Evolutionary conservation across 768 basidiomycete genomes (phyloP).

Genomic region (Multifurca ochricompacta): DNA sequence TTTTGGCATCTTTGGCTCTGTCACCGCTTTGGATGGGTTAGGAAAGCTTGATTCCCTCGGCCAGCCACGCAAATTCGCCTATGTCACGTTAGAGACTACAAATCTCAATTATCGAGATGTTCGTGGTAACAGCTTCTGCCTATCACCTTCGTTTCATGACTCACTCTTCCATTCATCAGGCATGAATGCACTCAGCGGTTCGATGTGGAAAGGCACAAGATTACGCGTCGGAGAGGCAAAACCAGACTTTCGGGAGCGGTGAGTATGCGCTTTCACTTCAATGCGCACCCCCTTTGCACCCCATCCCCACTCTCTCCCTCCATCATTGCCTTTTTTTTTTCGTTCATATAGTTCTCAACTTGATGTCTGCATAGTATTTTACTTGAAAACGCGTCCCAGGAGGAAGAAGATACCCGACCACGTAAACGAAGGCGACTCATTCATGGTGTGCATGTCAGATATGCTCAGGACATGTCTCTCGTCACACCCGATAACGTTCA

Average conservation of each 20-base stretch:
- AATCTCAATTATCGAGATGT: slow-evolving; percentile 59
- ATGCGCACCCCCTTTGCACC: slow-evolving; percentile 16
- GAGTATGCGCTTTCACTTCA: slow-evolving; percentile 17
- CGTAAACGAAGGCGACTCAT: slow-evolving; percentile 37
- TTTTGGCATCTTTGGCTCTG: slow-evolving; percentile 58
- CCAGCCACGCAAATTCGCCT: slow-evolving; percentile 62
- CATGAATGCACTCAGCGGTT: slow-evolving; percentile 67
- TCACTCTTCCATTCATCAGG: slow-evolving; percentile 33
- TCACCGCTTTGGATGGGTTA: slow-evolving; percentile 63
- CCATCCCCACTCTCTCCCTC: too few species aligned
- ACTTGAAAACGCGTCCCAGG: slow-evolving; percentile 29
- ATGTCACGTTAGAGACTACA: slow-evolving; percentile 63
- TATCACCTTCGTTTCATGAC: neutral
- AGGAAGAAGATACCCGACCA: slow-evolving; percentile 29
- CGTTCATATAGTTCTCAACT: too few species aligned
- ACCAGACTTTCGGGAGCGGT: slow-evolving; percentile 64
- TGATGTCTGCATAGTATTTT: slow-evolving; percentile 29
- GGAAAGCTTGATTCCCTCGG: slow-evolving; percentile 58
- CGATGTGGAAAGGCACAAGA: slow-evolving; percentile 84
- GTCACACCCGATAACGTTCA: slow-evolving; percentile 51
- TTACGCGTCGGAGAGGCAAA: slow-evolving; percentile 79
- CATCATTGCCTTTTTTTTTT: too few species aligned
- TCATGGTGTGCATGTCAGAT: slow-evolving; percentile 32
- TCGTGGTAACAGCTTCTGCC: slow-evolving; percentile 22
- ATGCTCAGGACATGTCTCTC: slow-evolving; percentile 57